phyloP scores from a whole-genome alignment of 768 basidiomycete species.

The Mycena chlorophos region DNA sequence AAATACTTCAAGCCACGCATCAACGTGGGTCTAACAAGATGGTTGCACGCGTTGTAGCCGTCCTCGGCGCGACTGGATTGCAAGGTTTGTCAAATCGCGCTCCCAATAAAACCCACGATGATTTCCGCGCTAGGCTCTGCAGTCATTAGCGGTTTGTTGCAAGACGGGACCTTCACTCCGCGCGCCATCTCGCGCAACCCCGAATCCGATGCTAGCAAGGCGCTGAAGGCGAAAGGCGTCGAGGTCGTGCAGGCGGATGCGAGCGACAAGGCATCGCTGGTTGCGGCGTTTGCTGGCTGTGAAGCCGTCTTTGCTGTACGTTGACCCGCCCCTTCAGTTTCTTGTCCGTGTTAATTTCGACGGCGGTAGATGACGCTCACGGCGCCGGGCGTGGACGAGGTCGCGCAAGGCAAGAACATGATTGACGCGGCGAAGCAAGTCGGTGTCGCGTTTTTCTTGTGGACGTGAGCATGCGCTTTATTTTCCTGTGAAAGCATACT shows the following conservation, averaged over 20 bases:
- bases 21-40: too few relatives aligned
- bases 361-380: background rate
- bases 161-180: slow-evolving; percentile 35
- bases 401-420: slow-evolving; percentile 23
- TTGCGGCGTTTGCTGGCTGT: slow-evolving; percentile 27
- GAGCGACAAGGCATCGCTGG: slow-evolving; percentile 28
- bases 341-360: background rate
- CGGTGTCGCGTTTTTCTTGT: slow-evolving; percentile 27
- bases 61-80: slow-evolving; percentile 38
- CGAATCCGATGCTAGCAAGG: slow-evolving; percentile 26
- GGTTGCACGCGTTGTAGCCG: slow-evolving; percentile 25
- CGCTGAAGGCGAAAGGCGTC: slow-evolving; percentile 24
- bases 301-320: slow-evolving; percentile 35
- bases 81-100: slow-evolving; percentile 30
- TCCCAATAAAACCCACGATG: background rate
- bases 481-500: background rate
- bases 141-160: slow-evolving; percentile 30
- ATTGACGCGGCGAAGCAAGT: slow-evolving; percentile 29
- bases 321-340: background rate
- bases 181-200: slow-evolving; percentile 35
- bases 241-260: slow-evolving; percentile 21
- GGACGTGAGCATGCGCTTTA: slow-evolving; percentile 7
- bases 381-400: slow-evolving; percentile 9
- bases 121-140: slow-evolving; percentile 24
- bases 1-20: too few relatives aligned